Evolutionary conservation across 1,284 basidiomycete genomes (phyloP).

Genomic region (Heliocybe sulcata): DNA sequence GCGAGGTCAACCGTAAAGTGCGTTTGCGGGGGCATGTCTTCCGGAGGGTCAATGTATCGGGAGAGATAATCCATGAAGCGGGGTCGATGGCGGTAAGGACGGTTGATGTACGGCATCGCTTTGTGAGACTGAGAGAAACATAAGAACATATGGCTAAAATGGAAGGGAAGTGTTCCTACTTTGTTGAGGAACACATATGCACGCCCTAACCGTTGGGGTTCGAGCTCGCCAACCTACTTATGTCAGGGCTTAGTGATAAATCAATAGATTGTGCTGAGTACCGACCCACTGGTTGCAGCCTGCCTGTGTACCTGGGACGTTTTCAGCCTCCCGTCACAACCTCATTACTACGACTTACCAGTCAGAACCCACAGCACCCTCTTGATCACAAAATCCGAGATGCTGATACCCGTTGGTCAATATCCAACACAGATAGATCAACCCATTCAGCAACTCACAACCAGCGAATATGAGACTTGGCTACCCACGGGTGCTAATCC

Average conservation of each 20-base stretch:
- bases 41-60: constrained; percentile 50
- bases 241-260: neutral
- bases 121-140: constrained; percentile 32
- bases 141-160: neutral
- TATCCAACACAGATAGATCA: neutral
- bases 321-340: too few relatives aligned
- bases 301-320: constrained; percentile 43
- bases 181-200: constrained; percentile 47
- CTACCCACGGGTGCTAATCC: constrained; percentile 55
- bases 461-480: constrained; percentile 50
- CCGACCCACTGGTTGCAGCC: constrained; percentile 63
- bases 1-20: constrained; percentile 51
- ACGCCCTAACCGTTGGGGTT: constrained; percentile 49
- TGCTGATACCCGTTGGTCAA: constrained; percentile 17
- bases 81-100: constrained; percentile 41
- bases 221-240: constrained; percentile 45
- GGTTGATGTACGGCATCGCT: constrained; percentile 58
- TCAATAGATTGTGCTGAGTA: neutral
- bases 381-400: constrained; percentile 60
- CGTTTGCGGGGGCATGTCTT: constrained; percentile 36
- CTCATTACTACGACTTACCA: too few relatives aligned
- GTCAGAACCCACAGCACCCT: constrained; percentile 55
- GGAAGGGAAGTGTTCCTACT: constrained; percentile 18
- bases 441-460: constrained; percentile 30
- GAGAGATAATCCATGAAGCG: constrained; percentile 38